Percentiles rank a stretch among this genome's conserved stretches.
Evolutionary conservation across 495 filamentous ascomycete genomes (phyloP).

Genomic region (Annulohypoxylon nitens): DNA sequence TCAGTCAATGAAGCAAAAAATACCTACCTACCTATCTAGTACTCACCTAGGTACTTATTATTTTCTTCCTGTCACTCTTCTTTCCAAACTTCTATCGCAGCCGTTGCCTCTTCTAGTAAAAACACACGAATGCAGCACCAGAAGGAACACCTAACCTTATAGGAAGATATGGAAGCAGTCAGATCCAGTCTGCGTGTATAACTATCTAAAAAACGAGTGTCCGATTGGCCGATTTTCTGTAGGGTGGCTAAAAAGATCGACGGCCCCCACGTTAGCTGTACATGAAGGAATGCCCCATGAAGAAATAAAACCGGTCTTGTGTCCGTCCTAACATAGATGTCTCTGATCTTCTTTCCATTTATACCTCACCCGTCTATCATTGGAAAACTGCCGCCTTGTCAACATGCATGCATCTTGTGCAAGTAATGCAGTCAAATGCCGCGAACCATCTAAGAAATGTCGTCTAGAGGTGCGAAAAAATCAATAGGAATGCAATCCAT

Average conservation of each 20-base stretch:
- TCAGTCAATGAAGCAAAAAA: neutral
- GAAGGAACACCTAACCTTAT: constrained; percentile 42
- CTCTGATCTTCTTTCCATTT: constrained; percentile 27
- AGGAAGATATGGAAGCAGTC: constrained; percentile 38
- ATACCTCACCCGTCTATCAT: constrained; percentile 28
- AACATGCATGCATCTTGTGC: constrained; percentile 32
- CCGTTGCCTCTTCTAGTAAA: constrained; percentile 41
- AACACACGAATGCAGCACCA: constrained; percentile 31
- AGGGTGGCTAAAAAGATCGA: constrained; percentile 44
- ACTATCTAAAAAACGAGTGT: constrained; percentile 15
- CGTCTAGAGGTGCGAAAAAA: neutral
- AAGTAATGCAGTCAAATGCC: constrained; percentile 24
- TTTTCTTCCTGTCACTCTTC: neutral
- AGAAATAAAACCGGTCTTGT: constrained; percentile 23
- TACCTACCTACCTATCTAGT: no score
- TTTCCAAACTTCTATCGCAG: neutral
- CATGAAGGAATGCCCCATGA: constrained; percentile 13
- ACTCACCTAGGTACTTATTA: neutral
- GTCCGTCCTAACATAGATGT: constrained; percentile 14
- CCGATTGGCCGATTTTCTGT: constrained; percentile 35
- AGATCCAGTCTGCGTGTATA: constrained; percentile 40
- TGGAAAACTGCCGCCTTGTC: constrained; percentile 27
- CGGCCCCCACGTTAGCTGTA: constrained; percentile 40
- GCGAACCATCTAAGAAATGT: constrained; percentile 13
- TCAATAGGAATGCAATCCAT: constrained; percentile 27